Base-by-base conservation (phyloP, 169 alveolate species). In the Cryptosporidium viatorum region DNA sequence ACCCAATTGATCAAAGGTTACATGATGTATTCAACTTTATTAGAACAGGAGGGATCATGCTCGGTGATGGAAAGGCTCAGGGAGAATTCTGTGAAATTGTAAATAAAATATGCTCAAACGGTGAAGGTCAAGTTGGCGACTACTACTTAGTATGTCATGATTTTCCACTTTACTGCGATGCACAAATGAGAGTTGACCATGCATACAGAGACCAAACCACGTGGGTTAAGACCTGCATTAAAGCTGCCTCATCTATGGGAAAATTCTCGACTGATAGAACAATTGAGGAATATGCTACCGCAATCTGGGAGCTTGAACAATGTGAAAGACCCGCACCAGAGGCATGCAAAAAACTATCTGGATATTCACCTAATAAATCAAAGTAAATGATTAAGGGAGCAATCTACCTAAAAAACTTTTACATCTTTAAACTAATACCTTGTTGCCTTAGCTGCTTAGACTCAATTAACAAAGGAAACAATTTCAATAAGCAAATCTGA, bases 251-350 rank as follows among this genome's bases (percentile, higher is more conserved):
- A 26, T 85, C 92, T 41, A 93, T 96, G 94, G 97, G 97, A 29
- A 96, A 96, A 65, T 97, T 97, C 92, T 94, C 97, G n/a, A 94
- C 97, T 37, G 99, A 97, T 85, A 93, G 98, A 69, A 93, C 97
- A 33, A 96, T 97, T 74, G 86, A 86, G 69, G 97, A 96, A 70
- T 96, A 97, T 91, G 97, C 98, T 39, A 75, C 92, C 58, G 94
- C 93, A 16, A 95, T 96, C 31, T 97, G 98, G 98, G 91, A 94
- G 29, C 74, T 86, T 29, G 89, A 80, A 26, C 89, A 35, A 31
- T 80, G 89, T 48, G 89, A 80, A 23, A 80, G 89, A 65, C 89
- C 89, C 43, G 89, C 89, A 16, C 89, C 89, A 9, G 89, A 80
- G n/a, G 41, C 89, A 43, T 80, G 75, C 39, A 59, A 67, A 8